phyloP scores from a whole-genome alignment of 805 yeast species.

The Saturnispora sanitii region DNA sequence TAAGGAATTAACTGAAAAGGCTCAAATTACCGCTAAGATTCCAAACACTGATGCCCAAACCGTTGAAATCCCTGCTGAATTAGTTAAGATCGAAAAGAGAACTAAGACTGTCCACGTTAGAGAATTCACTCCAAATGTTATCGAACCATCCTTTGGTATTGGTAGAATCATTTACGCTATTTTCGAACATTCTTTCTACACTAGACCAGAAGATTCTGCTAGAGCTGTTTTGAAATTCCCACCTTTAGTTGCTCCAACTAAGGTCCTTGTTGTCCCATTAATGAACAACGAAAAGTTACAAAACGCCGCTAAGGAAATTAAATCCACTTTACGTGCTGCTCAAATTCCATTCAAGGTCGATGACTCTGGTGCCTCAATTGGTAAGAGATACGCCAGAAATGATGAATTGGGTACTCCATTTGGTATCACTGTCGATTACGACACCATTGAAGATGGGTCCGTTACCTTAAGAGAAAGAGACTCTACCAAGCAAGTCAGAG shows the following conservation, averaged over 20 bases:
- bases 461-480: conserved; percentile 97
- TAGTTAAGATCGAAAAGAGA: conserved; percentile 67
- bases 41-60: conserved; percentile 49
- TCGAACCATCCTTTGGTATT: conserved; percentile 98
- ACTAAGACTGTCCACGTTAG: conserved; percentile 82
- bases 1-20: conserved; percentile 50
- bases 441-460: conserved; percentile 75
- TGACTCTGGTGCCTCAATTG: conserved; percentile 94
- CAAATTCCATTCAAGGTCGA: conserved; percentile 94
- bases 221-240: conserved; percentile 83
- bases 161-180: conserved; percentile 92
- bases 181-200: conserved; percentile 93
- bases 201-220: conserved; percentile 80
- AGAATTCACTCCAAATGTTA: conserved; percentile 93
- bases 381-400: conserved; percentile 95
- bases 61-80: conserved; percentile 59
- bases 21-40: conserved; percentile 56
- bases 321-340: conserved; percentile 59
- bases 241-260: conserved; percentile 95
- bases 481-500: conserved; percentile 93
- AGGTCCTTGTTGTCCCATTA: conserved; percentile 90
- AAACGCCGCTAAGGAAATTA: conserved; percentile 63
- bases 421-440: conserved; percentile 95
- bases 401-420: conserved; percentile 99
- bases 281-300: conserved; percentile 73